Conservation (phyloP, 2,329 filamentous ascomycete species). For the Alternaria angustiovoidea region DNA sequence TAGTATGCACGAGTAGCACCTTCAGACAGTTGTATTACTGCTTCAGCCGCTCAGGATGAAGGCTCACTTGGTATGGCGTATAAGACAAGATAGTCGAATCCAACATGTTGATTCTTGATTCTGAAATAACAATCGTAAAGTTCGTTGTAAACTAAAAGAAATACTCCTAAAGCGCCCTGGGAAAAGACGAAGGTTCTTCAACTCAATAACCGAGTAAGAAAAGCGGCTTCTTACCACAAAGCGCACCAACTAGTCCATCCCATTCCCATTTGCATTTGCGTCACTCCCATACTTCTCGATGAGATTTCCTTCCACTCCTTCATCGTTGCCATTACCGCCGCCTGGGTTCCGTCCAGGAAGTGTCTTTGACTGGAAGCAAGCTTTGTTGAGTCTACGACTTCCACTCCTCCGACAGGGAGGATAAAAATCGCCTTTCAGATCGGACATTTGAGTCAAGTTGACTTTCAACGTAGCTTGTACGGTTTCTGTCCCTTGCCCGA, state of each 20-base stretch:
- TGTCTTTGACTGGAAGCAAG: neutral
- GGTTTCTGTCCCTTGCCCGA: conserved; percentile 23
- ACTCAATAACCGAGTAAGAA: neutral
- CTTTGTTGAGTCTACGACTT: conserved; percentile 10
- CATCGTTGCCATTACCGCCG: neutral
- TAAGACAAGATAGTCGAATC: neutral
- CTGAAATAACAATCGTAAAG: neutral
- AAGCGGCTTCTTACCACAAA: neutral
- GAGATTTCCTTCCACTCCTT: neutral
- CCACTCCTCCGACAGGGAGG: neutral
- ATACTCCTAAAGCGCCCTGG: neutral
- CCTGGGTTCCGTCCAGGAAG: conserved; percentile 2
- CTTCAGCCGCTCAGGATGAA: neutral
- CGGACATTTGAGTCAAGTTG: too few relatives aligned
- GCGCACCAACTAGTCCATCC: neutral
- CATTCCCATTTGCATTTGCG: neutral
- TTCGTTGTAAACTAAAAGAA: neutral
- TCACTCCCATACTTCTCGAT: too few relatives aligned
- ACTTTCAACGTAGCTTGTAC: conserved; percentile 17
- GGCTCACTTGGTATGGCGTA: neutral
- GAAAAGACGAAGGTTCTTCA: neutral
- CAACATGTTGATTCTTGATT: neutral
- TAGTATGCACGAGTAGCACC: neutral
- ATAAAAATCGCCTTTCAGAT: too few relatives aligned
- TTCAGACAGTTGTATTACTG: too few relatives aligned